Base-by-base conservation (phyloP, 192 early-diverging fungal genomes). In the Funneliformis geosporum region DNA sequence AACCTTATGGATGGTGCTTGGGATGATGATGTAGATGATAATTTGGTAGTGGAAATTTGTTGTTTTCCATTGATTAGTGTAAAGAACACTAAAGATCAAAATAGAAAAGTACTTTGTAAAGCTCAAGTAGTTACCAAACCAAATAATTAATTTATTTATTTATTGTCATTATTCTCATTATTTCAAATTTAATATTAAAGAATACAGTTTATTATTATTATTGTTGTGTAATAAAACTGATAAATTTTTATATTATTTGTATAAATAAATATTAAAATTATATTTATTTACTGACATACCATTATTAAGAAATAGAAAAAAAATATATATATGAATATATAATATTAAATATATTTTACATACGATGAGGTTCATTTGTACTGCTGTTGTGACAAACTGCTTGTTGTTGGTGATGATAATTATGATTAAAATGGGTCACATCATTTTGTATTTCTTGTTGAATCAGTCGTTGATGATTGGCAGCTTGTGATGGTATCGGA, bases 41-140 rank as follows among this genome's bases (percentile, higher is more conserved):
- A 79, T 46, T 69, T 79, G 12, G 77, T 70, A 60, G 77, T 79
- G 6, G 77, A 79, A 79, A 69, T 79, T 39, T 79, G 77, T 69
- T 40, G 46, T 21, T 79, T 79, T 43, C 77, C 77, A 25, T 69
- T 79, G 28, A 70, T 79, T 23, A 42, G 38, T 68, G 18, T 68
- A 39, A 33, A 28, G 8, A 64, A 39, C 18, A 28, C n/a, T 27
- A 61, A 39, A 60, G 55, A 75, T 68, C 18, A 79, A 8, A 60
- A 38, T 46, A 68, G 38, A 5, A 79, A 60, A 70, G 66, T 79
- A 21, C 61, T 79, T 16, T 40, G 12, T 39, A 79, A 79, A 18
- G 66, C 66, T 69, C 47, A 59, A 59, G 50, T 79, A 21, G 14
- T 66, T 27, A n/a, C 77, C 23, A 67, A 66, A 69, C n/a, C 8